Evolutionary conservation across 2,329 filamentous ascomycete genomes (phyloP).

Genomic region (Diaporthe batatas): DNA sequence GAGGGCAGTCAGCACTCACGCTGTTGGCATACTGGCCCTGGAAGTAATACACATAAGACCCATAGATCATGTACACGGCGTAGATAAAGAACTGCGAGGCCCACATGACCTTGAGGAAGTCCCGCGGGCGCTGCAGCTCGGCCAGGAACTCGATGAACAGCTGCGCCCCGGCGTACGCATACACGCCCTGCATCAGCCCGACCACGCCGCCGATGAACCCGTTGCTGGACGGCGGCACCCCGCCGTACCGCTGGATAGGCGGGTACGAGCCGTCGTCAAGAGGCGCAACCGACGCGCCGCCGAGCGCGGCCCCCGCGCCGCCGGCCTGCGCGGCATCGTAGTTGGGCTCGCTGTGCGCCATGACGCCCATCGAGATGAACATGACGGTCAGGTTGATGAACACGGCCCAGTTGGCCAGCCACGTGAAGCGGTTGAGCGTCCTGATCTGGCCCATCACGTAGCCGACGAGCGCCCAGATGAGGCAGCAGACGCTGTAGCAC

Average conservation of each 20-base stretch:
- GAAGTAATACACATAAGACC: slow-evolving; percentile 54
- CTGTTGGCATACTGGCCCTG: slow-evolving; percentile 59
- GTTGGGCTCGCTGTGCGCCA: slow-evolving; percentile 62
- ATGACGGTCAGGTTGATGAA: slow-evolving; percentile 67
- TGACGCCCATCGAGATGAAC: slow-evolving; percentile 66
- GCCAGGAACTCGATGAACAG: slow-evolving; percentile 69
- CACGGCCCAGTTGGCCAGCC: slow-evolving; percentile 66
- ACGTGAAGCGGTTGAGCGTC: slow-evolving; percentile 65
- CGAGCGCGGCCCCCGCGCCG: slow-evolving; percentile 47
- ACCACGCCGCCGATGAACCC: slow-evolving; percentile 60
- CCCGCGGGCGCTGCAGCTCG: slow-evolving; percentile 57
- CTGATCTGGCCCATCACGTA: slow-evolving; percentile 67
- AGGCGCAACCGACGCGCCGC: slow-evolving; percentile 47
- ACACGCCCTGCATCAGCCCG: slow-evolving; percentile 65
- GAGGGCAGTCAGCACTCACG: background rate
- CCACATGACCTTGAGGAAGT: slow-evolving; percentile 57
- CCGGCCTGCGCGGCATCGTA: slow-evolving; percentile 52
- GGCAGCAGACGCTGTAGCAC: slow-evolving; percentile 64
- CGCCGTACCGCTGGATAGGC: slow-evolving; percentile 53
- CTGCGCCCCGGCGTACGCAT: slow-evolving; percentile 68
- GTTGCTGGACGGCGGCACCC: slow-evolving; percentile 55
- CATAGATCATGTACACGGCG: slow-evolving; percentile 54
- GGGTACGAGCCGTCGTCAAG: slow-evolving; percentile 50
- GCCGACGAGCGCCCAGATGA: slow-evolving; percentile 62
- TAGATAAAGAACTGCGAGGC: slow-evolving; percentile 56